Conservation (phyloP, 768 basidiomycete species). For the Russula brevipes region DNA sequence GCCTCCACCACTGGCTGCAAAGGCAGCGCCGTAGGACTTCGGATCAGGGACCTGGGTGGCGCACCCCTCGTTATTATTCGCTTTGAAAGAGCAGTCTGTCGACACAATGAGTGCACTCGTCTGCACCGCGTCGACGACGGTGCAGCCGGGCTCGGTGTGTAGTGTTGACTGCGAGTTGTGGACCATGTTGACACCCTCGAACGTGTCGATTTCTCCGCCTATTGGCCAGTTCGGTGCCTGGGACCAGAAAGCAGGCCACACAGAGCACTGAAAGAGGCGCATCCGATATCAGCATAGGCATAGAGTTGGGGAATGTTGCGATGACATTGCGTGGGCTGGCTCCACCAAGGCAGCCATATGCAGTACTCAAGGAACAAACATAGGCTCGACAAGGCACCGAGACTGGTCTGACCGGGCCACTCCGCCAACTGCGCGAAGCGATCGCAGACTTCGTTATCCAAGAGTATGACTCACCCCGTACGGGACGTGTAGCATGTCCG, state of each 20-base stretch:
- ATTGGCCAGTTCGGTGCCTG: conserved; percentile 56
- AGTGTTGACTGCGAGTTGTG: conserved; percentile 65
- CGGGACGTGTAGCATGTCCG: conserved; percentile 61
- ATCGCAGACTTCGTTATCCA: too few species aligned
- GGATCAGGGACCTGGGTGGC: conserved; percentile 50
- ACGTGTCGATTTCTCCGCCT: conserved; percentile 63
- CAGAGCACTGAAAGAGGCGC: conserved; percentile 47
- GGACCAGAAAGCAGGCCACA: conserved; percentile 63
- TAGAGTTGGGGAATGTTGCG: too few species aligned
- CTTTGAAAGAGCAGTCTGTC: conserved; percentile 54
- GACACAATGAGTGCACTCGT: conserved; percentile 49
- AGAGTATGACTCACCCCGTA: conserved; percentile 44
- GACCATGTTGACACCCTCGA: conserved; percentile 74
- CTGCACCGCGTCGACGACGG: conserved; percentile 44
- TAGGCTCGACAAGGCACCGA: neutral
- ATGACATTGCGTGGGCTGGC: too few species aligned
- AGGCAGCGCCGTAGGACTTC: conserved; percentile 58
- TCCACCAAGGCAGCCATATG: too few species aligned
- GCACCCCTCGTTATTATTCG: conserved; percentile 62
- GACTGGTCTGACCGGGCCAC: too few species aligned
- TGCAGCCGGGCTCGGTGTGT: conserved; percentile 63
- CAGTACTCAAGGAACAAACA: too few species aligned
- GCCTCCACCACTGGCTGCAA: conserved; percentile 64
- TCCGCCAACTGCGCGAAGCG: too few species aligned
- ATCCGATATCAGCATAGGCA: neutral